These are phyloP conservation scores for Sextonia rubra DNA, from an alignment of 164 flowering plant genomes.

Conservation along the genomic window DNA sequence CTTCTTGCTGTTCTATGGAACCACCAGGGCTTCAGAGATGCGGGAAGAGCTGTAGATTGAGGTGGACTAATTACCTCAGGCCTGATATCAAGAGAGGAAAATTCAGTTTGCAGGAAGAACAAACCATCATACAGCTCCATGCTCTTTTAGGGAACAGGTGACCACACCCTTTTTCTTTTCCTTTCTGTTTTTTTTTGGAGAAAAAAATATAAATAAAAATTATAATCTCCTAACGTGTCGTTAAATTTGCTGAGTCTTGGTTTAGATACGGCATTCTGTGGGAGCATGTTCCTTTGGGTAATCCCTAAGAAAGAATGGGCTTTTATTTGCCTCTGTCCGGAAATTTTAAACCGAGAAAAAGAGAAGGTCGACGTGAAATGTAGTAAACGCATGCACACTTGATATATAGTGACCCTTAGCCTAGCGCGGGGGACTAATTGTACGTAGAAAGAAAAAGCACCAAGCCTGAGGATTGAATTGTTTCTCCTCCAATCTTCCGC, in stretches of 20 bases:
- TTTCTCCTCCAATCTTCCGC: no score
- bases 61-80: constrained; percentile 92
- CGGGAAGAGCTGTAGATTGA: constrained; percentile 89
- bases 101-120: constrained; percentile 87
- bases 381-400: no score
- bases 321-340: no score
- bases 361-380: no score
- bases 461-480: no score
- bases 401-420: no score
- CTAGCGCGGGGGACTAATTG: no score
- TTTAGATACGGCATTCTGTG: not conserved
- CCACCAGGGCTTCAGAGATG: constrained; percentile 77
- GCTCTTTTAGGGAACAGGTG: constrained; percentile 95
- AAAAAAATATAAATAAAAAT: no score
- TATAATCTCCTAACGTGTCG: not conserved
- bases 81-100: constrained; percentile 96
- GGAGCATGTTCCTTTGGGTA: not conserved
- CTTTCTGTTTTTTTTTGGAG: not conserved
- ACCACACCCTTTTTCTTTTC: not conserved
- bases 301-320: no score
- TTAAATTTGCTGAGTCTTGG: not conserved
- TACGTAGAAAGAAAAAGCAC: no score
- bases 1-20: not conserved
- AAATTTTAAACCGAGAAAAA: no score
- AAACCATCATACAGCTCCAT: constrained; percentile 95